Percentiles rank a stretch among this genome's conserved stretches.
phyloP scores from a whole-genome alignment of 805 yeast species.

The Yarrowia bubula region DNA sequence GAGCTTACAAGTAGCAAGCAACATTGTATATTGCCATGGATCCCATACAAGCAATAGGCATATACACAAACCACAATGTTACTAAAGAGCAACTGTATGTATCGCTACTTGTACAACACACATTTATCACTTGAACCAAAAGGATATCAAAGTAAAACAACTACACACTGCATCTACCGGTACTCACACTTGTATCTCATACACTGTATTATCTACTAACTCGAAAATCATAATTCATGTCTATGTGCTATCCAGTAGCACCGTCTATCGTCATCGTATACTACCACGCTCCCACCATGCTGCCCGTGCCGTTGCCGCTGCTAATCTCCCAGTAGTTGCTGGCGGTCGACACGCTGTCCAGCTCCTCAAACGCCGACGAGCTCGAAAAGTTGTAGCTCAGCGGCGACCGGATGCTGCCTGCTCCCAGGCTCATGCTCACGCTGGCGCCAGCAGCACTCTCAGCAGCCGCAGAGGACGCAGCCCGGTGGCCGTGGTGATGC shows the following conservation, averaged over 20 bases:
- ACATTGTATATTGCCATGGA: too few relatives aligned
- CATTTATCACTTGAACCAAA: too few relatives aligned
- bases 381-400: constrained; percentile 24
- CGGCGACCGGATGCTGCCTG: constrained; percentile 23
- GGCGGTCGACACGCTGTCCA: constrained; percentile 15
- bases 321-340: constrained; percentile 22
- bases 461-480: neutral
- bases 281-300: constrained; percentile 26
- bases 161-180: too few relatives aligned
- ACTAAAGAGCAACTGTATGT: too few relatives aligned
- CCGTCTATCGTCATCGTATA: neutral
- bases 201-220: too few relatives aligned
- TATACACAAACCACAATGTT: too few relatives aligned
- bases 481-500: neutral
- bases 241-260: constrained; percentile 13
- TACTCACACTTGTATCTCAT: too few relatives aligned
- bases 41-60: too few relatives aligned
- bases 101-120: too few relatives aligned
- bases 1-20: too few relatives aligned
- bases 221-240: neutral
- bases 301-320: constrained; percentile 13
- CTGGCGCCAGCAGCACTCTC: neutral
- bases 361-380: constrained; percentile 17
- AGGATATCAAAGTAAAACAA: too few relatives aligned
- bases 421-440: neutral